These are phyloP conservation scores for Lactarius psammicola DNA, from an alignment of 768 basidiomycete genomes.

Conservation along the genomic window DNA sequence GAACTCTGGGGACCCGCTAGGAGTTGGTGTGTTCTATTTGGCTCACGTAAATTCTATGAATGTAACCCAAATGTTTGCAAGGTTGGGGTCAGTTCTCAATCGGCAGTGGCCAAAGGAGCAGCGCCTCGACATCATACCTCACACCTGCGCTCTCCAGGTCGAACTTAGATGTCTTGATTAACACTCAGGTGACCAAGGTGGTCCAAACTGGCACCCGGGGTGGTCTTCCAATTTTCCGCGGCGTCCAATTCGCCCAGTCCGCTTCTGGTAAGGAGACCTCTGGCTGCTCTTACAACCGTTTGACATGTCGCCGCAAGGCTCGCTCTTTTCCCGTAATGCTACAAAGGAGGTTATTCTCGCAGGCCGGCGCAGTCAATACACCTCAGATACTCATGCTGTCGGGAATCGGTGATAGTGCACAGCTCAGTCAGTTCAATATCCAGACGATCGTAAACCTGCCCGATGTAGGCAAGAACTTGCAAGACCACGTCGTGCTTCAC, in stretches of 20 bases:
- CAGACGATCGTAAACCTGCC: conserved; percentile 30
- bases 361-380: conserved; percentile 20
- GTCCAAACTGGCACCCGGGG: background rate
- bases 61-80: too few relatives aligned
- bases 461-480: conserved; percentile 34
- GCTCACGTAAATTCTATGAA: background rate
- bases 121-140: too few relatives aligned
- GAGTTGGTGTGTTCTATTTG: background rate
- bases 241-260: background rate
- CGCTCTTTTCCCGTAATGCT: conserved; percentile 24
- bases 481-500: conserved; percentile 30
- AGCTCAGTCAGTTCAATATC: conserved; percentile 31
- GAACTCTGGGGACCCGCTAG: too few relatives aligned
- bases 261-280: background rate
- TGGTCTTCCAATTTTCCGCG: background rate
- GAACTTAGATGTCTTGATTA: background rate
- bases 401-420: conserved; percentile 32
- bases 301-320: background rate
- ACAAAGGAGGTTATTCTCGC: conserved; percentile 22
- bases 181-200: background rate
- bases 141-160: conserved; percentile 2
- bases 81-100: too few relatives aligned
- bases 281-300: background rate
- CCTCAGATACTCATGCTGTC: conserved; percentile 34
- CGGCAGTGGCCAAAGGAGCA: too few relatives aligned